Conservation (phyloP, 1,284 basidiomycete species). For the Tetrapyrgos nigripes region DNA sequence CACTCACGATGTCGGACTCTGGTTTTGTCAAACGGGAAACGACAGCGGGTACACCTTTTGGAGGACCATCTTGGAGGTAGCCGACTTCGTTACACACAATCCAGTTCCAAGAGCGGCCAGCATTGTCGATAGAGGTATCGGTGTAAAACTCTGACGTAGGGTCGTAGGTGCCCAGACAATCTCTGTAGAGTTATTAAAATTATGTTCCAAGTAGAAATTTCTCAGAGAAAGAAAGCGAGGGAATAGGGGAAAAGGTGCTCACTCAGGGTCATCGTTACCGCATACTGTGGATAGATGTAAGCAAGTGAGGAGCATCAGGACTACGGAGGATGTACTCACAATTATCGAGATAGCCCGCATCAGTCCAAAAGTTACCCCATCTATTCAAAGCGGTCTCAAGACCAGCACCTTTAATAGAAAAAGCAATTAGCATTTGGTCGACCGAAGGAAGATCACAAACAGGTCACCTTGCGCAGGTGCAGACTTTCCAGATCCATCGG, state of each 20-base stretch:
- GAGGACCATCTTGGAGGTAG: slow-evolving; percentile 64
- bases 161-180: slow-evolving; percentile 66
- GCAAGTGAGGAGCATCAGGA: slow-evolving; percentile 1
- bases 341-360: slow-evolving; percentile 44
- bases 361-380: slow-evolving; percentile 66
- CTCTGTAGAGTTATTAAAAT: slow-evolving; percentile 35
- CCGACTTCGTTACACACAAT: slow-evolving; percentile 75
- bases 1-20: slow-evolving; percentile 58
- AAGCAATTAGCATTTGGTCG: no score
- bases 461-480: no score
- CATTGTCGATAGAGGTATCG: slow-evolving; percentile 58
- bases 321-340: slow-evolving; percentile 39
- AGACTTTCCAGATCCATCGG: slow-evolving; percentile 68
- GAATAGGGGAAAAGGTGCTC: slow-evolving; percentile 19
- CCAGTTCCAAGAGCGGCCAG: slow-evolving; percentile 64
- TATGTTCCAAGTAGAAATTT: not conserved
- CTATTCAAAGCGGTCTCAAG: slow-evolving; percentile 56
- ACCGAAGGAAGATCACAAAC: no score
- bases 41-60: slow-evolving; percentile 54
- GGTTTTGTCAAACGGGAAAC: slow-evolving; percentile 69
- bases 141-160: slow-evolving; percentile 54
- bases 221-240: not conserved
- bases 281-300: slow-evolving; percentile 44
- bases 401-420: no score
- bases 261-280: slow-evolving; percentile 47